Base-by-base conservation (phyloP, 2,329 filamentous ascomycete species). In the Dactylella cylindrospora region DNA sequence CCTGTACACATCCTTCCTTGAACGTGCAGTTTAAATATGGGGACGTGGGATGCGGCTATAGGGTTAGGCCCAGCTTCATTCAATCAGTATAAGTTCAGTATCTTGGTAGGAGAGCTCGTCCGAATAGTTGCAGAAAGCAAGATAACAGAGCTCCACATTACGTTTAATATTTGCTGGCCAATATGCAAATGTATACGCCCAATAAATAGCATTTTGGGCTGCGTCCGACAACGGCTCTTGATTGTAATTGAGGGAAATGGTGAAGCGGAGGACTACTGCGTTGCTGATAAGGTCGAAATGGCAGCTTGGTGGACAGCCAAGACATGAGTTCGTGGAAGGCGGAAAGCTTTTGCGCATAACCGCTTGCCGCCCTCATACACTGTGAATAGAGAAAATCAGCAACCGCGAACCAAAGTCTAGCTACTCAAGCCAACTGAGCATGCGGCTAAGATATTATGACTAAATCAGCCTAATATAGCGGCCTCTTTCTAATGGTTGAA, bases 151-250 rank as follows among this genome's bases (percentile, higher is more conserved):
- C 44, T 47, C 44, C 29, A 13, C 22, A 47, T 17, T 19, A 9
- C 15, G n/a, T 17, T 33, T 29, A n/a, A n/a, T n/a, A n/a, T n/a
- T n/a, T n/a, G n/a, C n/a, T n/a, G n/a, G n/a, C n/a, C n/a, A n/a
- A n/a, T n/a, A n/a, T n/a, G n/a, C n/a, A n/a, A n/a, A n/a, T n/a
- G n/a, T n/a, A n/a, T n/a, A n/a, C n/a, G n/a, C n/a, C n/a, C n/a
- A 22, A 31, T 32, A n/a, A 29, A 32, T 19, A 31, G 15, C 25
- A 13, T 15, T 33, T 57, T 25, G 35, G 35, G 36, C 36, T 57
- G 52, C 52, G 52, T 57, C 52, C 52, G 52, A 57, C 43, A 57
- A 57, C 52, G 52, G 52, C 44, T 46, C 5, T 4, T 17, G 43
- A 31, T 33, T 19, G 20, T 17, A 17, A 26, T 26, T 10, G 5